A percentile compares a stretch with the other conserved stretches of the same genome.
Evolutionary conservation across 306 rosid species (phyloP).

Genomic region (Geum urbanum): DNA sequence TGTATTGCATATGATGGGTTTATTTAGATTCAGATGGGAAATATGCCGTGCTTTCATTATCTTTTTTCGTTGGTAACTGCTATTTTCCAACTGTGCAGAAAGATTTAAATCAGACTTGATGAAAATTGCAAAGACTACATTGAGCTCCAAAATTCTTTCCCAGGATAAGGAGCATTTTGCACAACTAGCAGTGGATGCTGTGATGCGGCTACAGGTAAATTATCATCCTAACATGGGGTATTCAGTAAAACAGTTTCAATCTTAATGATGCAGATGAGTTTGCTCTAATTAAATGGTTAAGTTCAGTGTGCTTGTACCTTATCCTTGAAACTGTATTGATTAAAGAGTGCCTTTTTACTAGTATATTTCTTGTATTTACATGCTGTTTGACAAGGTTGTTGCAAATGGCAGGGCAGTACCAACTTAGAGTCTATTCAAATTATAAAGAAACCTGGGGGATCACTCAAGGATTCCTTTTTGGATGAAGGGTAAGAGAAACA

Average conservation of each 20-base stretch:
- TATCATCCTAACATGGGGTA: constrained; percentile 9
- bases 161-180: constrained; percentile 96
- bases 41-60: not conserved
- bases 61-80: not conserved
- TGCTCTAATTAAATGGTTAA: not conserved
- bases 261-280: not conserved
- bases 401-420: constrained; percentile 83
- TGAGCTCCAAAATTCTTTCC: constrained; percentile 96
- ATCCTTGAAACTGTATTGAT: not conserved
- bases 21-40: not conserved
- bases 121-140: constrained; percentile 95
- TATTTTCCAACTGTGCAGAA: constrained; percentile 44
- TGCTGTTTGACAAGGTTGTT: constrained; percentile 1
- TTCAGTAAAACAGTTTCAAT: not conserved
- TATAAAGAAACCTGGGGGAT: constrained; percentile 96
- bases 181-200: constrained; percentile 90
- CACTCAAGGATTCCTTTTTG: constrained; percentile 76
- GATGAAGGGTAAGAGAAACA: constrained; percentile 72
- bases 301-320: not conserved
- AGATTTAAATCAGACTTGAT: constrained; percentile 81
- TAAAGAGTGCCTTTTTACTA: not conserved
- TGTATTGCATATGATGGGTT: not conserved
- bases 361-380: not conserved
- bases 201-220: constrained; percentile 83
- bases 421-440: constrained; percentile 90